Conservation (phyloP, 1,284 basidiomycete species). For the Somion occarium region DNA sequence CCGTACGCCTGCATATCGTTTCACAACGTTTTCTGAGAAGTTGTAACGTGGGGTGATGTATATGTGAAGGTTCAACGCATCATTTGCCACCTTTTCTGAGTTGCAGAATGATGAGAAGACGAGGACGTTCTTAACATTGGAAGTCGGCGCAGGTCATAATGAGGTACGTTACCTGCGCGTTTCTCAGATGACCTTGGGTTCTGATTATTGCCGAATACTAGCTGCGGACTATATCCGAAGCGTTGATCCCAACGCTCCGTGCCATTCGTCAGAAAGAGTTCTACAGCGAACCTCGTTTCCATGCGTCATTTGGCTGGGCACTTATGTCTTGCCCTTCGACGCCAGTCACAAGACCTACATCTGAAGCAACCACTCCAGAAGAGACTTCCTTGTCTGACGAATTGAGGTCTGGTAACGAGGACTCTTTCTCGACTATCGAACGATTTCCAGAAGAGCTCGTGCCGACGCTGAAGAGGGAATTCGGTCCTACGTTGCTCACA, state of each 20-base stretch:
- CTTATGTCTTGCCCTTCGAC: conserved; percentile 26
- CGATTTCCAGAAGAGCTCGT: conserved; percentile 47
- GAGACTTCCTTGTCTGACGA: background rate
- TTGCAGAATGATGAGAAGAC: conserved; percentile 78
- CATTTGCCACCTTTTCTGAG: conserved; percentile 65
- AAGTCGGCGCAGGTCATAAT: conserved; percentile 72
- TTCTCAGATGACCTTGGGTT: background rate
- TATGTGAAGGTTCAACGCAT: conserved; percentile 55
- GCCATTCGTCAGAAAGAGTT: conserved; percentile 65
- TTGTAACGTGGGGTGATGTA: background rate
- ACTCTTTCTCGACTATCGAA: conserved; percentile 41
- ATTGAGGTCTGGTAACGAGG: background rate
- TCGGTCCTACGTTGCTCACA: conserved; percentile 32
- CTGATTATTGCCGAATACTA: conserved; percentile 26
- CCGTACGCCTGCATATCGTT: background rate
- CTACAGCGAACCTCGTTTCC: conserved; percentile 71
- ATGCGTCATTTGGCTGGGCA: conserved; percentile 79
- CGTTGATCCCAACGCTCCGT: conserved; percentile 48
- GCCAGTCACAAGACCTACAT: background rate
- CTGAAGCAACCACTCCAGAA: background rate
- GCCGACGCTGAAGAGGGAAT: conserved; percentile 41
- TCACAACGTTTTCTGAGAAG: too few relatives aligned
- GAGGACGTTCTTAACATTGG: conserved; percentile 67
- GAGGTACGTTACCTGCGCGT: conserved; percentile 41
- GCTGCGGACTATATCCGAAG: conserved; percentile 49